A percentile compares a stretch with the other conserved stretches of the same genome.
Conservation (phyloP, 352 stramenopile genomes). For the Pythium aristosporum region DNA sequence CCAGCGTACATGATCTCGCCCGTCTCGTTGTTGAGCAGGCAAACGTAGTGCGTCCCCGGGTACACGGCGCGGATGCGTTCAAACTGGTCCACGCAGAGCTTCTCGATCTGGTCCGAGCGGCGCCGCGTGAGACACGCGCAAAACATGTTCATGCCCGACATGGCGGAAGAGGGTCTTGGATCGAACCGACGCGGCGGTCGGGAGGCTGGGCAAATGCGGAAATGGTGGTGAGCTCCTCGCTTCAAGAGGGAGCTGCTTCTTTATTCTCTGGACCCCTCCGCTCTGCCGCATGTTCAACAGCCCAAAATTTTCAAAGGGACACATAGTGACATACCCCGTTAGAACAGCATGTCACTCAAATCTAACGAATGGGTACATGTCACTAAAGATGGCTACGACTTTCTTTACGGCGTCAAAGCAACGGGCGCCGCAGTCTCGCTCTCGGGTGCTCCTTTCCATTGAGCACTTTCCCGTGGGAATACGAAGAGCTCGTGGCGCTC, state of each 20-base stretch:
- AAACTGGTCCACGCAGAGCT: slow-evolving; percentile 75
- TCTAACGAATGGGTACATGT: not conserved
- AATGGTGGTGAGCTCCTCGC: not conserved
- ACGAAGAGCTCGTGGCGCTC: slow-evolving; percentile 78
- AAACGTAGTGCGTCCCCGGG: slow-evolving; percentile 79
- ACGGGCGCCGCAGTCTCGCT: not conserved
- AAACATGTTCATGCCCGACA: slow-evolving; percentile 54
- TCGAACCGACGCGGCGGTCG: not conserved
- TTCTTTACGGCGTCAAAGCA: not conserved
- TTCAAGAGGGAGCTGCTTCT: too few species aligned
- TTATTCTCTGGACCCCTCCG: too few species aligned
- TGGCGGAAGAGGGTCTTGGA: slow-evolving; percentile 1
- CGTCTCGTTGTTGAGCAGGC: slow-evolving; percentile 68
- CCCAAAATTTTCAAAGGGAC: slow-evolving; percentile 22
- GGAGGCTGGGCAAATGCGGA: not conserved
- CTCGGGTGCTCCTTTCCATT: slow-evolving; percentile 35
- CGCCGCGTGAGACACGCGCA: slow-evolving; percentile 72
- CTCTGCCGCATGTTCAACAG: slow-evolving; percentile 12
- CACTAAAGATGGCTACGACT: slow-evolving; percentile 8
- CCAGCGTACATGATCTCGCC: slow-evolving; percentile 76
- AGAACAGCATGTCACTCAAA: slow-evolving; percentile 13
- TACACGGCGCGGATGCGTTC: slow-evolving; percentile 70
- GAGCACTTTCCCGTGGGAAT: slow-evolving; percentile 53
- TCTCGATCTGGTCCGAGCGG: slow-evolving; percentile 48
- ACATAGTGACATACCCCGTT: slow-evolving; percentile 13